Evolutionary conservation across 2,329 filamentous ascomycete species (phyloP), one percentile per base, ranked within the genome.

Genomic region (Pseudogymnoascus sp.): DNA sequence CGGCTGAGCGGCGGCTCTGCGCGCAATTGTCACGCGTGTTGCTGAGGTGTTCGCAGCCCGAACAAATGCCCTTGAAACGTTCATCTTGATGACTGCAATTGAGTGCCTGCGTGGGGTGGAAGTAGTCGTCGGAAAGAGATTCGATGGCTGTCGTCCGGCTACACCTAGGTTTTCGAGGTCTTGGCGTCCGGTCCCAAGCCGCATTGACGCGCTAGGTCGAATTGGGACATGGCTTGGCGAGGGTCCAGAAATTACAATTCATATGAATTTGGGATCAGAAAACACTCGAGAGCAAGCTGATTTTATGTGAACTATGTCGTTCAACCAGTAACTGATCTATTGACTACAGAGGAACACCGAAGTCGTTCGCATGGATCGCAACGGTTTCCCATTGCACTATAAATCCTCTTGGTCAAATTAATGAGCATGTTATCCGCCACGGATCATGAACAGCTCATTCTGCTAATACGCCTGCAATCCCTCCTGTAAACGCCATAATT

Each of bases 1-100:
- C 74, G 83, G 78, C 74, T 81, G 79, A 77, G 88, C 81, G 75
- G 83, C 80, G 70, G 72, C 73, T 70, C 74, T 68, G 60, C 71
- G 69, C 61, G 68, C 67, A 60, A 68, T 66, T 64, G 69, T 68
- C 23, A 67, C 65, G 62, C 68, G 67, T 35, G 71, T 64, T 63
- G 68, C 67, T 63, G 71, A 63, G 33, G 67, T 69, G 65, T 70
- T 69, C 31, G 70, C 66, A 61, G 72, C 68, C 63, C 69, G 69
- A 64, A 75, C 67, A 61, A 72, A 65, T 64, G 70, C 68, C 68
- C 67, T 69, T 56, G 72, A 73, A 63, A 74, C 62, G 59, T 60
- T 60, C 72, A 74, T 74, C 63, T 64, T 73, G 67, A 64, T 61
- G 65, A 65, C 62, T 66, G 68, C 68, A 72, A 70, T 71, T 70